These are phyloP conservation scores for Mortierella hygrophila DNA, from an alignment of 192 early-diverging fungal species.

Conservation along the genomic window DNA sequence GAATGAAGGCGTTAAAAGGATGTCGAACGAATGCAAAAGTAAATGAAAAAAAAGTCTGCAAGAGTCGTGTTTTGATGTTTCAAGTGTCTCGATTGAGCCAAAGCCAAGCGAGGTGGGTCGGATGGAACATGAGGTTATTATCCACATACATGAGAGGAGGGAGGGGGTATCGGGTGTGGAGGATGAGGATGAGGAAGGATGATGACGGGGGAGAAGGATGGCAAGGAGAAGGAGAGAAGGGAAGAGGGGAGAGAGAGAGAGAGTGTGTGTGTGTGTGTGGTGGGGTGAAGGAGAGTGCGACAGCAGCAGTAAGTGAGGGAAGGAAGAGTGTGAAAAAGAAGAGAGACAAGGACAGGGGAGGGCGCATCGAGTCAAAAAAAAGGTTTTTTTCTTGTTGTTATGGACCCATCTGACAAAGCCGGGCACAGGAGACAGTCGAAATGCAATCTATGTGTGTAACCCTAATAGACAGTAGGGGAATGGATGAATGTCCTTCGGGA, in stretches of 20 bases:
- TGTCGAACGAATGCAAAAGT: background rate
- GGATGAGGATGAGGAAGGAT: background rate
- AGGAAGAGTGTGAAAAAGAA: background rate
- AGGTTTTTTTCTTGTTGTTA: background rate
- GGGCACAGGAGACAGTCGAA: background rate
- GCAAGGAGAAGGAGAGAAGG: background rate
- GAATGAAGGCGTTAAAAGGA: background rate
- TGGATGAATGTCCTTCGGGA: too few relatives aligned
- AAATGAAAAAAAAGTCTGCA: background rate
- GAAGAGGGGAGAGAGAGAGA: background rate
- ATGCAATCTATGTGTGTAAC: background rate
- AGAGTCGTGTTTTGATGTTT: background rate
- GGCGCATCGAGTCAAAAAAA: conserved; percentile 2
- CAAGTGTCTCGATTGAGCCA: background rate
- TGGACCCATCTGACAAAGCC: background rate
- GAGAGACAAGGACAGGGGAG: background rate
- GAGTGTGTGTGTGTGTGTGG: background rate
- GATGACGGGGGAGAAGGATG: background rate
- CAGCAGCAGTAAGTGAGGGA: background rate
- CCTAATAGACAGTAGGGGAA: too few relatives aligned
- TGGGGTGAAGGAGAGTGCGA: background rate
- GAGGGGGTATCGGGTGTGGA: background rate
- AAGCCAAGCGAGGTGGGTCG: background rate
- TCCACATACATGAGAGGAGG: background rate
- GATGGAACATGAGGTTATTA: background rate